phyloP scores from a whole-genome alignment of 305 asterid genomes.

The Andrographis paniculata region DNA sequence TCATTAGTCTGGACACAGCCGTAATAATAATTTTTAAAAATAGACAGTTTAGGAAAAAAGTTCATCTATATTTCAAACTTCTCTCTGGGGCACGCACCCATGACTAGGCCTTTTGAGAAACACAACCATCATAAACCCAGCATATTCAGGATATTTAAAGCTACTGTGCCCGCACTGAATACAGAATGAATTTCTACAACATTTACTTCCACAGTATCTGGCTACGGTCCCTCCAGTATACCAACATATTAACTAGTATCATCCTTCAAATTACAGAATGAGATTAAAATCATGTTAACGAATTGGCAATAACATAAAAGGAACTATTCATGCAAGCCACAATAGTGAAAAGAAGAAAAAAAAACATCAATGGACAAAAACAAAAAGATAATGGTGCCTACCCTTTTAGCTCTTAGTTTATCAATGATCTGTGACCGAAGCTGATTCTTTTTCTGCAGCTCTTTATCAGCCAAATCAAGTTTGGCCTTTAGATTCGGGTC shows the following conservation, averaged over 20 bases:
- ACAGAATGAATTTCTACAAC: too few species aligned
- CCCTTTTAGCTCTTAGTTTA: conserved; percentile 51
- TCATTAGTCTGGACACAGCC: too few species aligned
- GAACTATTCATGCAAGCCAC: background rate
- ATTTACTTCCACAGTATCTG: background rate
- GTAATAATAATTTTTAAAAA: too few species aligned
- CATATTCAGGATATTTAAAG: background rate
- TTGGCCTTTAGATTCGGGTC: conserved; percentile 48
- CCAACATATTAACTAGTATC: background rate
- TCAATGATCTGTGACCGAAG: conserved; percentile 51
- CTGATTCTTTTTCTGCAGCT: conserved; percentile 53
- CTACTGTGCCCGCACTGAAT: too few species aligned
- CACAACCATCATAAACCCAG: too few species aligned
- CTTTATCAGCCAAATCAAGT: conserved; percentile 60
- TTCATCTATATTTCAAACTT: too few species aligned
- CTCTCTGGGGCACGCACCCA: too few species aligned
- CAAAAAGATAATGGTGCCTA: conserved; percentile 12
- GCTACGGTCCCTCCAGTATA: background rate
- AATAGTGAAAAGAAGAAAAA: background rate
- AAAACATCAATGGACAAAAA: too few species aligned
- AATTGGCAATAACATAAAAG: background rate
- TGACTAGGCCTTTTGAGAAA: too few species aligned
- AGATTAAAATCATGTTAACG: background rate
- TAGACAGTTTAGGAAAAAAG: too few species aligned
- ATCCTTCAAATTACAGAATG: background rate